Evolutionary conservation across 2,329 filamentous ascomycete genomes (phyloP).

Genomic region (Aspergillus transmontanensis): DNA sequence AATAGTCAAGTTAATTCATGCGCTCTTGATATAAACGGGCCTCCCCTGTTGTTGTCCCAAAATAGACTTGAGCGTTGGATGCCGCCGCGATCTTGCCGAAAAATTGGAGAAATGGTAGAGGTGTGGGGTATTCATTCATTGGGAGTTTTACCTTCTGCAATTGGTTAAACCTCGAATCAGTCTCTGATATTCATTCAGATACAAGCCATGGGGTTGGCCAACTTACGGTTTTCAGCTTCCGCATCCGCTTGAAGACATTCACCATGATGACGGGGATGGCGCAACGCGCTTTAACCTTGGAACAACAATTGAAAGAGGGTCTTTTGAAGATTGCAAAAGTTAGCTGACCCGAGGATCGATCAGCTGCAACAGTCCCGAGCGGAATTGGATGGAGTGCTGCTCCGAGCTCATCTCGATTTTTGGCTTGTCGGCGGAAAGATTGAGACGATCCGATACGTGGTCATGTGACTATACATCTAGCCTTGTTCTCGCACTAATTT

Average conservation of each 20-base stretch:
- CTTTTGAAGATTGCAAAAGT: background rate
- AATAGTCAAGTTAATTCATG: background rate
- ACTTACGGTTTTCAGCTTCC: constrained; percentile 69
- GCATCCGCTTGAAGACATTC: constrained; percentile 65
- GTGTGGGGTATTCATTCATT: background rate
- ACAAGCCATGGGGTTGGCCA: background rate
- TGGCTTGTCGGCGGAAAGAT: constrained; percentile 25
- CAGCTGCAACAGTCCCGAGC: background rate
- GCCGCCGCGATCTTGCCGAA: background rate
- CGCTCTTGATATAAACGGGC: background rate
- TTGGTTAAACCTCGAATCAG: constrained; percentile 10
- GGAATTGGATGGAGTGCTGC: constrained; percentile 6
- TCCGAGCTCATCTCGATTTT: constrained; percentile 23
- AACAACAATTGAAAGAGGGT: background rate
- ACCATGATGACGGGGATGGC: constrained; percentile 42
- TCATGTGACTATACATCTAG: constrained; percentile 20
- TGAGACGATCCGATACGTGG: constrained; percentile 17
- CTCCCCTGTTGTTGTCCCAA: background rate
- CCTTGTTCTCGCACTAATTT: background rate
- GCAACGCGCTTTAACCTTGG: background rate
- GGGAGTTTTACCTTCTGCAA: constrained; percentile 30
- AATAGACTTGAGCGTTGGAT: background rate
- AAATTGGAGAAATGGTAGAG: background rate
- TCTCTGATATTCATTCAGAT: background rate
- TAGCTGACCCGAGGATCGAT: background rate